A percentile compares a stretch with the other conserved stretches of the same genome.
phyloP scores from a whole-genome alignment of 1,139 yeast species.

The Geotrichum restrictum region DNA sequence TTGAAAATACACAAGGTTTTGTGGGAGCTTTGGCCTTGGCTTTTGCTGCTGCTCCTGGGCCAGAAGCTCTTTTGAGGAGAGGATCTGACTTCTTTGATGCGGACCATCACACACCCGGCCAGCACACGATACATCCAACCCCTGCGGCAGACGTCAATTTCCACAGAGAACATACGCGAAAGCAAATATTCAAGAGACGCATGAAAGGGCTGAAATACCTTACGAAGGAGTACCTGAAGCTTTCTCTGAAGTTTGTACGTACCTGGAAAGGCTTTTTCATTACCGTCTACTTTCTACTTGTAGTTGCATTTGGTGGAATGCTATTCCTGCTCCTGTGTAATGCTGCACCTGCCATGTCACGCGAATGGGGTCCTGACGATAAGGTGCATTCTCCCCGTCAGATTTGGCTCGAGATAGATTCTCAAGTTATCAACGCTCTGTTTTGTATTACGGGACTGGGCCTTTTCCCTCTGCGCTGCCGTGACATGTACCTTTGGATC shows the following conservation, averaged over 20 bases:
- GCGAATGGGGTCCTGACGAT: slow-evolving; percentile 25
- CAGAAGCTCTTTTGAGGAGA: slow-evolving; percentile 9
- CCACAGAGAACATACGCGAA: slow-evolving; percentile 19
- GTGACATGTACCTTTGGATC: slow-evolving; percentile 24
- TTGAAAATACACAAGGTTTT: slow-evolving; percentile 21
- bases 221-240: slow-evolving; percentile 11
- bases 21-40: slow-evolving; percentile 20
- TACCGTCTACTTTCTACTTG: slow-evolving; percentile 24
- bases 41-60: slow-evolving; percentile 20
- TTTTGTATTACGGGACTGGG: slow-evolving; percentile 29
- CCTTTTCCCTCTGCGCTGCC: slow-evolving; percentile 25
- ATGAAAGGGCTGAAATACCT: slow-evolving; percentile 8
- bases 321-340: slow-evolving; percentile 26
- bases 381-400: slow-evolving; percentile 26
- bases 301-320: slow-evolving; percentile 31
- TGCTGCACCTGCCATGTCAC: slow-evolving; percentile 29
- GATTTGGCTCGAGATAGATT: slow-evolving; percentile 29
- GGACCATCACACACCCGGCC: background rate
- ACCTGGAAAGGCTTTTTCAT: slow-evolving; percentile 26
- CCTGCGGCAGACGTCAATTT: slow-evolving; percentile 21
- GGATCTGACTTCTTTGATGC: background rate
- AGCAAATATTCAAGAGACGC: slow-evolving; percentile 16
- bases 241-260: slow-evolving; percentile 12
- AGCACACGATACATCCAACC: slow-evolving; percentile 9
- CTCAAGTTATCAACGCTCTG: slow-evolving; percentile 27